These are phyloP conservation scores for Mycena polygramma DNA, from an alignment of 768 basidiomycete genomes.

Conservation along the genomic window DNA sequence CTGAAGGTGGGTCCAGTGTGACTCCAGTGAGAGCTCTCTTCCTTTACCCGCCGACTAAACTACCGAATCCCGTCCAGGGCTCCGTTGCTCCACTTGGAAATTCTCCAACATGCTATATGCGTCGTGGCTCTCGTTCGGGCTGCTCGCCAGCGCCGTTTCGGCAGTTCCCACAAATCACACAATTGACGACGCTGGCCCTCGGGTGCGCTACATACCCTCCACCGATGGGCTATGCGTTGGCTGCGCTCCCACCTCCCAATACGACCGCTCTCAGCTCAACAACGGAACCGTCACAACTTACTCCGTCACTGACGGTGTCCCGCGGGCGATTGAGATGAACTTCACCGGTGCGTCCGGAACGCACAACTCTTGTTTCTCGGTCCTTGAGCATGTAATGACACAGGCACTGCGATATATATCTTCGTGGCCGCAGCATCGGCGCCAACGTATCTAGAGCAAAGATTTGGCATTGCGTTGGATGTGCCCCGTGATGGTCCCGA, in stretches of 20 bases:
- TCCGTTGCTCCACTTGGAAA: too few relatives aligned
- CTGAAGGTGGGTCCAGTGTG: too few relatives aligned
- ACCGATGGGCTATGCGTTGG: not conserved
- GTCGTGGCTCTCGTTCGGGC: not conserved
- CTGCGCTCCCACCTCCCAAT: not conserved
- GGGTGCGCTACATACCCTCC: not conserved
- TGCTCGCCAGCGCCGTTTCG: not conserved
- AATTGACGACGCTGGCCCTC: not conserved
- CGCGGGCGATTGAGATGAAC: conserved; percentile 1
- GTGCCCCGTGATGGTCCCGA: not conserved
- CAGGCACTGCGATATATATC: not conserved
- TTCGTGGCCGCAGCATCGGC: not conserved
- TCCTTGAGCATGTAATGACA: not conserved
- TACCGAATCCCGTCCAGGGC: too few relatives aligned
- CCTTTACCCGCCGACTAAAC: too few relatives aligned
- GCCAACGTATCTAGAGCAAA: not conserved
- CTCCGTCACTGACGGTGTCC: not conserved
- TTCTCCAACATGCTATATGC: too few relatives aligned
- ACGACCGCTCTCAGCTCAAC: not conserved
- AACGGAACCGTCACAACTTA: conserved; percentile 5
- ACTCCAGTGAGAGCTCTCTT: too few relatives aligned
- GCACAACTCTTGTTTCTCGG: not conserved
- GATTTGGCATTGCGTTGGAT: not conserved
- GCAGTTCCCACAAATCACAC: conserved; percentile 8
- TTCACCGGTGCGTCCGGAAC: not conserved